Evolutionary conservation across 192 early-diverging fungal species (phyloP).

Genomic region (Entomortierella beljakovae): DNA sequence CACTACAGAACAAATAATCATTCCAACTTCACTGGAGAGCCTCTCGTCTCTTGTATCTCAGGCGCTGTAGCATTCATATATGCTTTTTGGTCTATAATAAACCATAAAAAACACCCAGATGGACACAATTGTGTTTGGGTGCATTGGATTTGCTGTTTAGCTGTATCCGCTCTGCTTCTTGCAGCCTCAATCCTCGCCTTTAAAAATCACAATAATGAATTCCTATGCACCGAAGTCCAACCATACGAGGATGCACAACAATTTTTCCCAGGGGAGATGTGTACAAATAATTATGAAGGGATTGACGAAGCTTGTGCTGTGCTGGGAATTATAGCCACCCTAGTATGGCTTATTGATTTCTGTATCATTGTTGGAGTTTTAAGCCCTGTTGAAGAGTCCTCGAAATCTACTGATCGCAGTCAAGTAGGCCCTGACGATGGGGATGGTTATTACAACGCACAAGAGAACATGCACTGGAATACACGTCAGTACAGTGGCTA

Average conservation of each 20-base stretch:
- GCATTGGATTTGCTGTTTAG: slow-evolving; percentile 25
- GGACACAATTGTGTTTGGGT: slow-evolving; percentile 22
- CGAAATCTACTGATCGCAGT: neutral
- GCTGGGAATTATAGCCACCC: slow-evolving; percentile 17
- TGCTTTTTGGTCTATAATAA: slow-evolving; percentile 29
- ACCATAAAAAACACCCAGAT: slow-evolving; percentile 30
- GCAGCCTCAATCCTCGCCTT: slow-evolving; percentile 12
- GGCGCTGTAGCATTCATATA: slow-evolving; percentile 42
- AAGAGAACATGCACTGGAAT: neutral
- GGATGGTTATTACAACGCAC: neutral
- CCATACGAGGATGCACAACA: slow-evolving; percentile 13
- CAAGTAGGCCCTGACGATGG: neutral
- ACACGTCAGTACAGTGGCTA: neutral
- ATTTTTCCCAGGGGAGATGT: slow-evolving; percentile 10
- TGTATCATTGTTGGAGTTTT: slow-evolving; percentile 20
- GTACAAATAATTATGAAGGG: slow-evolving; percentile 23
- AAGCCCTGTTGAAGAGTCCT: no score
- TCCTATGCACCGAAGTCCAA: neutral
- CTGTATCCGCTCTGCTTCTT: slow-evolving; percentile 25
- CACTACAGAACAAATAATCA: slow-evolving; percentile 25
- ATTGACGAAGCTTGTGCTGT: slow-evolving; percentile 36
- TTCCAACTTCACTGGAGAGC: slow-evolving; percentile 42
- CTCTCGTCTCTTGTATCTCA: slow-evolving; percentile 26
- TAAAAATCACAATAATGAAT: slow-evolving; percentile 1
- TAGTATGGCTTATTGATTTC: slow-evolving; percentile 39